Conservation (phyloP, 2,329 filamentous ascomycete species). For the Penicillium digitatum region DNA sequence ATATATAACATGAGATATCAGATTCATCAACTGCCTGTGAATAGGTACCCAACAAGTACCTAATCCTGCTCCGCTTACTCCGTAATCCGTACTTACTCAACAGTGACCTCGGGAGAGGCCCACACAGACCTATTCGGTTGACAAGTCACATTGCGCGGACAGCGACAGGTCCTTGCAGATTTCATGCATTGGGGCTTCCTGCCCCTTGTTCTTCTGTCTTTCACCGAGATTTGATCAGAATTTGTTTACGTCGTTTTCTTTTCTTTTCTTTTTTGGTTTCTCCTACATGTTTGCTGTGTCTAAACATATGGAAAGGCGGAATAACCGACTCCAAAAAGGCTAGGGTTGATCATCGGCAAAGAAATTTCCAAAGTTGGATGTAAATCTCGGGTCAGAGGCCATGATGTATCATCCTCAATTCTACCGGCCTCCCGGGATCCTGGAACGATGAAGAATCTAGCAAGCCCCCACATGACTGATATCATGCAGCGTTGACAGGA, state of each 20-base stretch:
- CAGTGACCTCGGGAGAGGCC: slow-evolving; percentile 5
- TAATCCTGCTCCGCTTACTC: background rate
- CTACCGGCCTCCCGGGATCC: slow-evolving; percentile 10
- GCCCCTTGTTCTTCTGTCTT: slow-evolving; percentile 5
- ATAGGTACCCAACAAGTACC: slow-evolving; percentile 3
- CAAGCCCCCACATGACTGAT: slow-evolving; percentile 15
- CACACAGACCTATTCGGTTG: slow-evolving; percentile 5
- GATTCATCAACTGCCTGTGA: background rate
- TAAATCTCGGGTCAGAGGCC: background rate
- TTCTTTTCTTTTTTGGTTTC: background rate
- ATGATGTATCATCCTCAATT: slow-evolving; percentile 5
- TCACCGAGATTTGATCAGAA: background rate
- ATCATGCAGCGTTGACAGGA: slow-evolving; percentile 12
- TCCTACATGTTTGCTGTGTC: background rate
- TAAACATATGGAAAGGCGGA: background rate
- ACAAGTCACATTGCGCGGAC: slow-evolving; percentile 32
- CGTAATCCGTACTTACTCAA: slow-evolving; percentile 6
- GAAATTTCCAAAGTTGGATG: background rate
- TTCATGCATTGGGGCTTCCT: slow-evolving; percentile 17
- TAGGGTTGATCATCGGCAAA: background rate
- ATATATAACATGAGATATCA: slow-evolving; percentile 1
- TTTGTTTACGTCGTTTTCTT: background rate
- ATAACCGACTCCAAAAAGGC: background rate
- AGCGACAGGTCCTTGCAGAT: slow-evolving; percentile 31
- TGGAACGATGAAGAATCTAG: slow-evolving; percentile 11